These are phyloP conservation scores for Epichloe sylvatica DNA, from an alignment of 2,329 filamentous ascomycete species.

Conservation along the genomic window DNA sequence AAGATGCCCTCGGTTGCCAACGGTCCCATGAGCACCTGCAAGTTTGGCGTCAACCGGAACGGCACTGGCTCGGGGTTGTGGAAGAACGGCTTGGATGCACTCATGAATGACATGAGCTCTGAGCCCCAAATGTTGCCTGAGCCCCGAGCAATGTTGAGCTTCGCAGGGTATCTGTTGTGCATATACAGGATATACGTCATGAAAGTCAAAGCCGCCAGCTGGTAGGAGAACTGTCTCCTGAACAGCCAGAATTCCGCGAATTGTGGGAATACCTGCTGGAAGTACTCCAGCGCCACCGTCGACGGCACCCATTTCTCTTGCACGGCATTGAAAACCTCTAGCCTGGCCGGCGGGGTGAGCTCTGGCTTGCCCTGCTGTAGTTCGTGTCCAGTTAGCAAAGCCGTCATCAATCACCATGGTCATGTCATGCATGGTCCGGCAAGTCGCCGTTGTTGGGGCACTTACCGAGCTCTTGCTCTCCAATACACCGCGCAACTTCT, in stretches of 20 bases:
- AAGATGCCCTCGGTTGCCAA: constrained; percentile 94
- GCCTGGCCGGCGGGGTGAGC: constrained; percentile 55
- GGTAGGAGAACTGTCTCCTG: constrained; percentile 91
- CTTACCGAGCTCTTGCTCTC: constrained; percentile 51
- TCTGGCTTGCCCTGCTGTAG: constrained; percentile 48
- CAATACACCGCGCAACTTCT: constrained; percentile 68
- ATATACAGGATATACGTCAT: constrained; percentile 99
- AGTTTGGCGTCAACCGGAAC: constrained; percentile 91
- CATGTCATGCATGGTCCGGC: too few species aligned
- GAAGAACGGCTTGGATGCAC: constrained; percentile 71
- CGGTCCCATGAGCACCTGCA: constrained; percentile 92
- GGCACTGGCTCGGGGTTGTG: constrained; percentile 91
- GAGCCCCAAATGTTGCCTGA: constrained; percentile 94
- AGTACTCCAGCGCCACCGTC: constrained; percentile 73
- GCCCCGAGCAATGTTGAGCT: constrained; percentile 77
- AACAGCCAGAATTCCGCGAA: constrained; percentile 97
- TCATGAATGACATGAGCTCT: constrained; percentile 85
- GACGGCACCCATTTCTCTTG: constrained; percentile 86
- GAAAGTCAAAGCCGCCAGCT: constrained; percentile 87
- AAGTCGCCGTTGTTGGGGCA: constrained; percentile 5
- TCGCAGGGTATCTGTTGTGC: constrained; percentile 88
- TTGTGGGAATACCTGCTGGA: constrained; percentile 73
- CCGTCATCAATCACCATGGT: background rate
- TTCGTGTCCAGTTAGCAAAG: background rate
- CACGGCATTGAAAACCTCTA: constrained; percentile 90